phyloP scores from a whole-genome alignment of 352 stramenopile species.

The Halophytophthora polymorphica region DNA sequence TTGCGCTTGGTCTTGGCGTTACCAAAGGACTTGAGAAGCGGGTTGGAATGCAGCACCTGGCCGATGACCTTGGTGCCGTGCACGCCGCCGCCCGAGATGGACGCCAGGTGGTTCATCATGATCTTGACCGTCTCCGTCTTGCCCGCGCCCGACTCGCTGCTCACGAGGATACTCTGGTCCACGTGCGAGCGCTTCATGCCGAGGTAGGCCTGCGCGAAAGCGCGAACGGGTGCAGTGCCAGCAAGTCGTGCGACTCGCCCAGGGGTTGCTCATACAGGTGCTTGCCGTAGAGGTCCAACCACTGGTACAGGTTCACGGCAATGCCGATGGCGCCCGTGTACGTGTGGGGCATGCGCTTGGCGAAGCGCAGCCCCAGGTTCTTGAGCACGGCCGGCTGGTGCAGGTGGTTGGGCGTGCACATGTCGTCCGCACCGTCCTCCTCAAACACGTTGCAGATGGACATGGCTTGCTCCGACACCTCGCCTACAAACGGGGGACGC shows the following conservation, averaged over 20 bases:
- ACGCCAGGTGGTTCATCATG: slow-evolving; percentile 85
- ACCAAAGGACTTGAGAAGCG: slow-evolving; percentile 85
- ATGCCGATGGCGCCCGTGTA: slow-evolving; percentile 83
- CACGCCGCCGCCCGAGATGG: slow-evolving; percentile 63
- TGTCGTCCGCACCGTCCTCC: slow-evolving; percentile 62
- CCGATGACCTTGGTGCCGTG: slow-evolving; percentile 29
- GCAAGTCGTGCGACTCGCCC: slow-evolving; percentile 44
- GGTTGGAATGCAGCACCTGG: slow-evolving; percentile 68
- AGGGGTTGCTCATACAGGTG: slow-evolving; percentile 67
- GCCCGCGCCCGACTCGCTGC: slow-evolving; percentile 78
- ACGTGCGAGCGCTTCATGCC: slow-evolving; percentile 71
- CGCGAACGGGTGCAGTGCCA: slow-evolving; percentile 70
- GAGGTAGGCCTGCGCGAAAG: slow-evolving; percentile 64
- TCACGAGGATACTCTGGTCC: slow-evolving; percentile 90
- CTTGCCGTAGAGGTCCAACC: slow-evolving; percentile 70
- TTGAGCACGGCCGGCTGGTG: slow-evolving; percentile 76
- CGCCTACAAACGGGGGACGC: slow-evolving; percentile 26
- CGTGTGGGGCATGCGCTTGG: slow-evolving; percentile 70
- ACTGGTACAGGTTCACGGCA: slow-evolving; percentile 81
- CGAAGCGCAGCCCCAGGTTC: slow-evolving; percentile 73
- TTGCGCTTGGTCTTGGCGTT: slow-evolving; percentile 89
- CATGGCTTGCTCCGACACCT: slow-evolving; percentile 76
- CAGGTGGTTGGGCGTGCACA: slow-evolving; percentile 78
- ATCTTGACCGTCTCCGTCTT: too few species aligned
- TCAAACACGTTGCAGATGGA: slow-evolving; percentile 83